These are phyloP conservation scores for Stephania japonica DNA, from an alignment of 164 flowering plant genomes.

Conservation along the genomic window DNA sequence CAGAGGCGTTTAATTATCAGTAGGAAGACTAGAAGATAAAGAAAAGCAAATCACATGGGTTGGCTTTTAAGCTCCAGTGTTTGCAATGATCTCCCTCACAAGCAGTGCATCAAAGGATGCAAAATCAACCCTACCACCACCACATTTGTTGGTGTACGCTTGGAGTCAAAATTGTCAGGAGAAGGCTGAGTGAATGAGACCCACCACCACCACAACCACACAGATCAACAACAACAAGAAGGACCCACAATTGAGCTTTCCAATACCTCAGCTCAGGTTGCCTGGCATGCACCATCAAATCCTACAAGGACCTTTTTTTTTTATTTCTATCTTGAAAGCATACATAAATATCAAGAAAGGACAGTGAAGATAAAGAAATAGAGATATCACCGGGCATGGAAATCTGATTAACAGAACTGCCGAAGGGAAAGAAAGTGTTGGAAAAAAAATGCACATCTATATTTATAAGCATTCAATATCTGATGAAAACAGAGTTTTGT, in stretches of 20 bases:
- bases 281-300: constrained; percentile 2
- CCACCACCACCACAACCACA: not conserved
- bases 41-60: constrained; percentile 7
- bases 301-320: too few species aligned
- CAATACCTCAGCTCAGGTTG: not conserved
- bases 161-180: constrained; percentile 14
- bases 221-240: not conserved
- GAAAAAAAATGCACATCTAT: constrained; percentile 2
- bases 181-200: constrained; percentile 2
- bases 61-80: constrained; percentile 7
- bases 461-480: constrained; percentile 23
- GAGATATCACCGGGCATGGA: constrained; percentile 2
- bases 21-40: not conserved
- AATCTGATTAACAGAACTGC: not conserved
- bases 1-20: not conserved
- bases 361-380: not conserved
- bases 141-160: not conserved
- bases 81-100: constrained; percentile 12
- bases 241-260: constrained; percentile 1
- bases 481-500: constrained; percentile 13
- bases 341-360: not conserved
- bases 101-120: constrained; percentile 27
- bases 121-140: constrained; percentile 18
- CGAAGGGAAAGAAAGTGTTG: not conserved
- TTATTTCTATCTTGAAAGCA: not conserved